A percentile compares a stretch with the other conserved stretches of the same genome.
phyloP scores from a whole-genome alignment of 257 asterid species.

The Apocynum venetum region DNA sequence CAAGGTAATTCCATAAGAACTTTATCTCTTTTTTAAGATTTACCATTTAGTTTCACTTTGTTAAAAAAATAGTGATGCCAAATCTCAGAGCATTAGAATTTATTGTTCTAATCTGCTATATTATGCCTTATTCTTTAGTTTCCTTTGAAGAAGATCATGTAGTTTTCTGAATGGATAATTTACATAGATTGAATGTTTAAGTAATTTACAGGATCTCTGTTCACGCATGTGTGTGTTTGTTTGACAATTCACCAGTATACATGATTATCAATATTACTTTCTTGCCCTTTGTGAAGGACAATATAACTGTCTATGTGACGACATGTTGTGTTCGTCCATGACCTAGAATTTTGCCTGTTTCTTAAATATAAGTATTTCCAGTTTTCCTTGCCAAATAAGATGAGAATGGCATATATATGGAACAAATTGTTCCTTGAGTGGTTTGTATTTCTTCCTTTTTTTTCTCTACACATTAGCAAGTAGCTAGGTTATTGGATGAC shows the following conservation, averaged over 20 bases:
- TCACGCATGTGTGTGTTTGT: not conserved
- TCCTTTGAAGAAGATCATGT: not conserved
- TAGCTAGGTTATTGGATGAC: not conserved
- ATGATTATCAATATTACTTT: not conserved
- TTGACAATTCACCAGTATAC: not conserved
- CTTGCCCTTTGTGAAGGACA: not conserved
- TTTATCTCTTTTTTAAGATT: not conserved
- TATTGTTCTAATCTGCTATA: not conserved
- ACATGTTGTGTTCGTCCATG: not conserved
- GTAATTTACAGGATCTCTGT: not conserved
- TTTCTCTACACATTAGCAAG: not conserved
- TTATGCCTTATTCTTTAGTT: not conserved
- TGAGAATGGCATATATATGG: not conserved
- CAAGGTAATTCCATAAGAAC: slow-evolving; percentile 51
- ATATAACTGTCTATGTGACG: not conserved
- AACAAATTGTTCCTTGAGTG: not conserved
- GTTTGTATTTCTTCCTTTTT: not conserved
- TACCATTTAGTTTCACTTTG: not conserved
- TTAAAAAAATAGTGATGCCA: not conserved
- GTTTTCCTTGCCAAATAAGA: not conserved
- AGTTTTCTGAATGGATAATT: not conserved
- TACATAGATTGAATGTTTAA: slow-evolving; percentile 7
- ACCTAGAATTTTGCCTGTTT: not conserved
- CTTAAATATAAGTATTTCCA: not conserved
- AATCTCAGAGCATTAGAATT: not conserved